Conservation (phyloP, 305 asterid genomes). For the Euphrasia arctica region DNA sequence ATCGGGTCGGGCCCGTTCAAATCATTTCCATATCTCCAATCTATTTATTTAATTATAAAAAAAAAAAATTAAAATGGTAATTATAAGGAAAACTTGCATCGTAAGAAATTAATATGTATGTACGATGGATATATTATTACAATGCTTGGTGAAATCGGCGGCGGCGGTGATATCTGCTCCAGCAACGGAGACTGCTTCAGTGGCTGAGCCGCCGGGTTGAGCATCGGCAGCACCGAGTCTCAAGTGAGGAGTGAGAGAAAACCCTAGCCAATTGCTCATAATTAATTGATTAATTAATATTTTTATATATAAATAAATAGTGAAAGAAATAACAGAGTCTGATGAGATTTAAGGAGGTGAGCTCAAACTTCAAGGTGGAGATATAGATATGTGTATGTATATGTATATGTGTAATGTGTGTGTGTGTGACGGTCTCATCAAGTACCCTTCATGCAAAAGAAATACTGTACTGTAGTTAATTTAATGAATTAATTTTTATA, state of each 20-base stretch:
- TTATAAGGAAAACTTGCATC: neutral
- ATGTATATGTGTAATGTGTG: neutral
- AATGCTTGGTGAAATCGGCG: constrained; percentile 12
- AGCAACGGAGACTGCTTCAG: neutral
- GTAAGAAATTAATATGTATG: neutral
- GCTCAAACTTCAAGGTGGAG: too few relatives aligned
- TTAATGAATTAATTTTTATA: neutral
- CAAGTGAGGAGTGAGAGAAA: constrained; percentile 59
- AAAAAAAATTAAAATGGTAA: neutral
- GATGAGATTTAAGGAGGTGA: too few relatives aligned
- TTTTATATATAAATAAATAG: too few relatives aligned
- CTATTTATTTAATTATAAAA: constrained; percentile 18
- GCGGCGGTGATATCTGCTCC: constrained; percentile 7
- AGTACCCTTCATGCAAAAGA: constrained; percentile 28
- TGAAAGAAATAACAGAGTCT: too few relatives aligned
- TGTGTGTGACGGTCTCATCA: neutral
- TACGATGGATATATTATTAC: neutral
- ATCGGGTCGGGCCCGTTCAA: constrained; percentile 26
- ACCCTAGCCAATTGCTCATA: constrained; percentile 75
- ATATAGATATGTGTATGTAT: neutral
- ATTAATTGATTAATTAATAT: neutral
- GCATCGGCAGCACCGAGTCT: constrained; percentile 34
- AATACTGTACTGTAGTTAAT: neutral
- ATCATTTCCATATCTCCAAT: constrained; percentile 54
- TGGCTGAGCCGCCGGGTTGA: constrained; percentile 8